Evolutionary conservation across 345 rosid genomes (phyloP), one percentile per base, ranked within the genome.

Genomic region (Aquilaria sinensis): DNA sequence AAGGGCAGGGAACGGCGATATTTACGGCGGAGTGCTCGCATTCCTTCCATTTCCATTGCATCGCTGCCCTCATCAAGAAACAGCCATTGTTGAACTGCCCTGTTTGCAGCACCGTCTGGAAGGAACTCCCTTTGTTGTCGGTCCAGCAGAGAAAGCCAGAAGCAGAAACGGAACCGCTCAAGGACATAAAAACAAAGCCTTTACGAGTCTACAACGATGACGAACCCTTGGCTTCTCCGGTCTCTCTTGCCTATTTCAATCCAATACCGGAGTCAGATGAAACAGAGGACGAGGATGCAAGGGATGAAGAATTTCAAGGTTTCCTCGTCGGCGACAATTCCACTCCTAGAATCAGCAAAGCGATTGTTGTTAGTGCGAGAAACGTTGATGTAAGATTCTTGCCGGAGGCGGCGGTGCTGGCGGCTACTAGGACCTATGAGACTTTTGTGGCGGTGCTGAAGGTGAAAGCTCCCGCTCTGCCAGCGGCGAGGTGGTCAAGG

Each of bases 21-120:
- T 84, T 84, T 78, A 93, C 94, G 23, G 96, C 97, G 13, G 97
- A 90, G 66, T 93, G 98, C 62, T 78, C 83, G 0, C 97, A 93
- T 66, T 65, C 73, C 16, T 93, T 93, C 56, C 97, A 93, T 67
- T 87, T 90, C 67, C 88, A 88, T 1, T 93, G 97, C 65, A 58
- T 90, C 13, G 73, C 90, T 34, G 54, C 85, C 43, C 84, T 74
- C 62, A 60, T 77, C 47, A 73, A 73, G 55, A 78, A 72, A 60
- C 80, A 70, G 7, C 74, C 70, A 1, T 64, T 82, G 23, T 72
- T 87, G 62, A 48, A 69, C 30, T 93, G 98, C 32, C 98, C 98
- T 12, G 83, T 93, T 8, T 90, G 98, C 72, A 67, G 67, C 77
- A 31, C 78, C 48, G 60, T 70, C 11, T 90, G 97, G 98, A 84